These are phyloP conservation scores for Phytophthora cactorum DNA, from an alignment of 352 stramenopile genomes.

Conservation along the genomic window DNA sequence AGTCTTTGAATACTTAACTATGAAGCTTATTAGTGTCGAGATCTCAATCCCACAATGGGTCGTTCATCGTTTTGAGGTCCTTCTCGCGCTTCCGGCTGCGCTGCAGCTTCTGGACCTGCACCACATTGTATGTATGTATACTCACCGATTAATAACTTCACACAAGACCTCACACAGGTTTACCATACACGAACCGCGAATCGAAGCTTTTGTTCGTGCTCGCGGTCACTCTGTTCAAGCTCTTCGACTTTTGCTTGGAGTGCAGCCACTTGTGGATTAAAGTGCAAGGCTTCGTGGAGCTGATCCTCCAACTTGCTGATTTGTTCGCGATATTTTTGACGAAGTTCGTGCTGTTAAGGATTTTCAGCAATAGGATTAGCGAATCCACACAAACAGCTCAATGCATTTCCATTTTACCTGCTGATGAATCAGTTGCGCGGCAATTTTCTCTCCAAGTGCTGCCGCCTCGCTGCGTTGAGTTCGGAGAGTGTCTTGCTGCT, in stretches of 20 bases:
- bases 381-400: not conserved
- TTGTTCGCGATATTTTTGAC: conserved; percentile 52
- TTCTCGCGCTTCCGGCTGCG: conserved; percentile 74
- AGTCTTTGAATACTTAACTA: no score
- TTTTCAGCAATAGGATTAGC: not conserved
- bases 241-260: conserved; percentile 51
- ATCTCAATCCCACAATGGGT: conserved; percentile 72
- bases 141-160: not conserved
- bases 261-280: conserved; percentile 52
- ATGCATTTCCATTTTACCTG: conserved; percentile 38
- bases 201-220: conserved; percentile 68
- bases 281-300: conserved; percentile 50
- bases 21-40: conserved; percentile 12
- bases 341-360: conserved; percentile 55
- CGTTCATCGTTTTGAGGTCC: conserved; percentile 65
- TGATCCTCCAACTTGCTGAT: conserved; percentile 49
- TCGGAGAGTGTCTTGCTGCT: conserved; percentile 44
- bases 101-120: conserved; percentile 74
- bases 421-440: conserved; percentile 68
- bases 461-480: conserved; percentile 54
- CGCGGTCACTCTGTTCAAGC: conserved; percentile 46
- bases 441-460: conserved; percentile 70
- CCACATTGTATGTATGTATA: not conserved
- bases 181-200: conserved; percentile 48
- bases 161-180: conserved; percentile 1